These are phyloP conservation scores for Letharia columbiana DNA, from an alignment of 495 filamentous ascomycete species.

Conservation along the genomic window DNA sequence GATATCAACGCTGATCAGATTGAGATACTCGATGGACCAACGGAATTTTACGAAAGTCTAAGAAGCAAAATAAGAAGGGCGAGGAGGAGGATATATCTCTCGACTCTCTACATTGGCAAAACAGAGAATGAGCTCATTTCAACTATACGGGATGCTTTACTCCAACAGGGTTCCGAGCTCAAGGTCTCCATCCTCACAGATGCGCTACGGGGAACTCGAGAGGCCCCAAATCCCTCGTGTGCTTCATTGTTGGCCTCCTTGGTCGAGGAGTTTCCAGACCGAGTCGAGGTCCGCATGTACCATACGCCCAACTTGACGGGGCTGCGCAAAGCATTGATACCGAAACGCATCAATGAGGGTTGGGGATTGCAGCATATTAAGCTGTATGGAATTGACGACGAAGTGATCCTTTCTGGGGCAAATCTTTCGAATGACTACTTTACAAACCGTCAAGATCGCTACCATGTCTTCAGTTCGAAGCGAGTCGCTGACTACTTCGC, in stretches of 20 bases:
- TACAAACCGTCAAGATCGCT: constrained; percentile 88
- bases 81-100: constrained; percentile 73
- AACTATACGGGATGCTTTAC: constrained; percentile 66
- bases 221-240: constrained; percentile 78
- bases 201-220: constrained; percentile 81
- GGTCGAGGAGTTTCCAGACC: constrained; percentile 63
- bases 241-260: constrained; percentile 82
- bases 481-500: constrained; percentile 77
- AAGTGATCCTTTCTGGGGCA: constrained; percentile 89
- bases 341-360: constrained; percentile 88
- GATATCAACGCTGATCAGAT: constrained; percentile 76
- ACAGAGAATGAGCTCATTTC: constrained; percentile 83
- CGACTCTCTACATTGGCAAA: constrained; percentile 93
- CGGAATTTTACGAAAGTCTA: constrained; percentile 78
- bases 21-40: constrained; percentile 65
- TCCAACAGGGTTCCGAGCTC: constrained; percentile 64
- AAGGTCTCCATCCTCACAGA: constrained; percentile 91
- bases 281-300: constrained; percentile 95
- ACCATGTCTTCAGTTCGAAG: constrained; percentile 78
- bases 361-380: constrained; percentile 99
- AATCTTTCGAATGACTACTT: constrained; percentile 95
- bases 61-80: constrained; percentile 82
- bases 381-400: constrained; percentile 91
- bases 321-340: constrained; percentile 69
- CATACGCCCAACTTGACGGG: constrained; percentile 96